Percentiles rank a stretch among this genome's conserved stretches.
These are phyloP conservation scores for Medicago arabica DNA, from an alignment of 306 rosid species.

Conservation along the genomic window DNA sequence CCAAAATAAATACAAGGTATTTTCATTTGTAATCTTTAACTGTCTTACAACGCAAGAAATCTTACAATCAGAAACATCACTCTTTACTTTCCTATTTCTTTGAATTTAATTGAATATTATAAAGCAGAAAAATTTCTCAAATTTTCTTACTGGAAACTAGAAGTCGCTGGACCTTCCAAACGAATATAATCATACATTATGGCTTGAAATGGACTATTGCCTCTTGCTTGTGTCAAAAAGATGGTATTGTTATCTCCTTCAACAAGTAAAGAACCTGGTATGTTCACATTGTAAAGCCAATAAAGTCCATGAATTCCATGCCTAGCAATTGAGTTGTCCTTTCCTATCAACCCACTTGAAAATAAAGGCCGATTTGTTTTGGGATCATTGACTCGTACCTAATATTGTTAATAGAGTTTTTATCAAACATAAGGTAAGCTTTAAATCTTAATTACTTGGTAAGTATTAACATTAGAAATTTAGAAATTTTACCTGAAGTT, in stretches of 20 bases:
- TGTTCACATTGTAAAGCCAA: conserved; percentile 67
- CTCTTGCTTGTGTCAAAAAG: conserved; percentile 76
- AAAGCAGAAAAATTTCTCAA: conserved; percentile 1
- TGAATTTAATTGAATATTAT: not conserved
- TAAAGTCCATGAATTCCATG: conserved; percentile 94
- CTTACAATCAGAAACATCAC: conserved; percentile 1
- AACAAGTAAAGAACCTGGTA: conserved; percentile 52
- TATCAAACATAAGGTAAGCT: not conserved
- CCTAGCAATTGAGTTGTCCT: conserved; percentile 88
- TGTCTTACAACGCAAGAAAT: conserved; percentile 16
- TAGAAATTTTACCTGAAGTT: conserved; percentile 68
- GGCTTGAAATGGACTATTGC: conserved; percentile 71
- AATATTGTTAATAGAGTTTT: conserved; percentile 12
- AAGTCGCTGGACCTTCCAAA: conserved; percentile 64
- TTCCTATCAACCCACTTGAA: conserved; percentile 88
- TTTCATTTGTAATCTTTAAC: not conserved
- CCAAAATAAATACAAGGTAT: no score
- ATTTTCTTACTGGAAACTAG: conserved; percentile 2
- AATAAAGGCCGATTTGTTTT: conserved; percentile 63
- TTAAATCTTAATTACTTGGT: not conserved
- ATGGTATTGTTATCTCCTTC: conserved; percentile 78
- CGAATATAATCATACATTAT: conserved; percentile 93
- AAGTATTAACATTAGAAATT: not conserved
- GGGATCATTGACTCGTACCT: conserved; percentile 85
- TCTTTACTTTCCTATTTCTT: conserved; percentile 4